These are phyloP conservation scores for Dictyostelium discoideum DNA, from an alignment of 78 protist genomes.

Conservation along the genomic window DNA sequence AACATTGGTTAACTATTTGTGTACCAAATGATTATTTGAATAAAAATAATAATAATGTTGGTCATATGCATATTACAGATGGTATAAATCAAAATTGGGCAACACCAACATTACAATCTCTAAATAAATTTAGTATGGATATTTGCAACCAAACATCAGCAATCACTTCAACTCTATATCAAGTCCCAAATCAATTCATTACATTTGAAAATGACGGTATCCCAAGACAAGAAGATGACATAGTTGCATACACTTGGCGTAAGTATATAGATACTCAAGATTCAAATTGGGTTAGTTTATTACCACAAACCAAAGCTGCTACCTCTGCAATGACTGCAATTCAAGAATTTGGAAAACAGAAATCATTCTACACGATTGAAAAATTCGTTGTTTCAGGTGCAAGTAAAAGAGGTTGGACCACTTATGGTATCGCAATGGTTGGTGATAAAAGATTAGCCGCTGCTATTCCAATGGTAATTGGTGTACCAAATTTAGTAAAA, in stretches of 20 bases:
- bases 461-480: slow-evolving; percentile 71
- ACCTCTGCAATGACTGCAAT: slow-evolving; percentile 27
- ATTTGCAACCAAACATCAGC: neutral
- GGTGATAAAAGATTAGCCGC: slow-evolving; percentile 69
- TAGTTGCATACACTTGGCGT: slow-evolving; percentile 47
- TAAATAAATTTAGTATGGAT: neutral
- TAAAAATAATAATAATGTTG: neutral
- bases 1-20: neutral
- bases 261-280: neutral
- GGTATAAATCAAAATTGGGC: neutral
- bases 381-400: slow-evolving; percentile 51
- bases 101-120: neutral
- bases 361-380: neutral
- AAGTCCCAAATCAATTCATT: slow-evolving; percentile 47
- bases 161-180: neutral
- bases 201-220: slow-evolving; percentile 26
- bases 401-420: slow-evolving; percentile 62
- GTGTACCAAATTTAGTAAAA: slow-evolving; percentile 1
- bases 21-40: neutral
- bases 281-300: slow-evolving; percentile 20
- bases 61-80: neutral
- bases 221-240: slow-evolving; percentile 27
- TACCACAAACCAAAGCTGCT: slow-evolving; percentile 26
- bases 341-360: slow-evolving; percentile 11
- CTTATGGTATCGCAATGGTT: slow-evolving; percentile 44